These are phyloP conservation scores for Penicillium decumbens DNA, from an alignment of 2,329 filamentous ascomycete genomes.

Conservation along the genomic window DNA sequence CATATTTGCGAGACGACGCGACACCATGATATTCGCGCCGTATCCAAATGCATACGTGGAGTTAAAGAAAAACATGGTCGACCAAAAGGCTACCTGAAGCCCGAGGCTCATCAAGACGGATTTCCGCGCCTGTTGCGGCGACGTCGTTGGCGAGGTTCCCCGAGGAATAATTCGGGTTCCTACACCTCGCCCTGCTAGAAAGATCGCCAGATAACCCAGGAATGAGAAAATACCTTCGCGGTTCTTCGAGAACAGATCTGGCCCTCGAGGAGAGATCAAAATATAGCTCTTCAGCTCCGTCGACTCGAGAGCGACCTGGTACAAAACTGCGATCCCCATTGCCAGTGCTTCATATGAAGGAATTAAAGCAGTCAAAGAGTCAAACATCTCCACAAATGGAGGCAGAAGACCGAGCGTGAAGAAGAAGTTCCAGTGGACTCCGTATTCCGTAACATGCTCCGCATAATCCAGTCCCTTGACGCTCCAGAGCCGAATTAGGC, in stretches of 20 bases:
- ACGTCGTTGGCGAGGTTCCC: slow-evolving; percentile 46
- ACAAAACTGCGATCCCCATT: slow-evolving; percentile 61
- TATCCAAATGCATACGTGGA: slow-evolving; percentile 67
- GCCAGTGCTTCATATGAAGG: slow-evolving; percentile 74
- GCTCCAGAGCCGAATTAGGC: slow-evolving; percentile 73
- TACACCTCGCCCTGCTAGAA: slow-evolving; percentile 78
- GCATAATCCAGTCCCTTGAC: slow-evolving; percentile 95
- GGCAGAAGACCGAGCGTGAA: slow-evolving; percentile 88
- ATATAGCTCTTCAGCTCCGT: slow-evolving; percentile 79
- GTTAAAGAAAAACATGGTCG: slow-evolving; percentile 62
- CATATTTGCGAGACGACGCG: slow-evolving; percentile 83
- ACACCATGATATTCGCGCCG: slow-evolving; percentile 63
- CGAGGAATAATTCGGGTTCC: slow-evolving; percentile 74
- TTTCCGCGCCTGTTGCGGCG: slow-evolving; percentile 44
- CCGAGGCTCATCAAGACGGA: slow-evolving; percentile 61
- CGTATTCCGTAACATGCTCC: slow-evolving; percentile 95
- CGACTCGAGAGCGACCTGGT: slow-evolving; percentile 71
- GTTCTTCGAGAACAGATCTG: slow-evolving; percentile 78
- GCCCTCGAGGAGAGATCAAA: slow-evolving; percentile 69
- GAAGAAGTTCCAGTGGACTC: slow-evolving; percentile 99
- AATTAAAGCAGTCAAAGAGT: slow-evolving; percentile 63
- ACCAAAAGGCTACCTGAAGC: slow-evolving; percentile 65
- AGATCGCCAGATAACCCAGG: slow-evolving; percentile 88
- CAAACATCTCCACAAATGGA: slow-evolving; percentile 80
- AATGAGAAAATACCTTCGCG: slow-evolving; percentile 95